Base-by-base conservation (phyloP, 2,329 filamentous ascomycete species). In the Aspergillus spinulosporus region DNA sequence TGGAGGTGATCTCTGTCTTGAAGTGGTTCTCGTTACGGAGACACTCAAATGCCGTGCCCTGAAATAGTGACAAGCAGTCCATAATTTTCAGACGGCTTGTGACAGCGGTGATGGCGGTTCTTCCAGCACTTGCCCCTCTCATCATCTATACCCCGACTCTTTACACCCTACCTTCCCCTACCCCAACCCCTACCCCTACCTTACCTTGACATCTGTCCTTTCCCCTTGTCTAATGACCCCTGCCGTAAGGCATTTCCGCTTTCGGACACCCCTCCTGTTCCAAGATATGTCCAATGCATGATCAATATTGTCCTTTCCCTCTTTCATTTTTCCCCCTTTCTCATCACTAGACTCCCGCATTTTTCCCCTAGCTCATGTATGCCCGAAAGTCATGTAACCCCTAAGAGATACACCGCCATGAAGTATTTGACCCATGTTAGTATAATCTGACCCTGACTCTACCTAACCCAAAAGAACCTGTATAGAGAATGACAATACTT, bases 371-470 rank as follows among this genome's bases (percentile, higher is more conserved):
- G 58, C 61, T 72, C 70, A 71, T 72, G 70, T 72, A 72, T 72
- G 68, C 70, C 66, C 69, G 62, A 66, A 72, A 74, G 64, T 75
- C 72, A 76, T 76, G 74, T 76, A 76, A 66, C 57, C 61, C 62
- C 49, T 59, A 63, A 69, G 67, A 72, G 66, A 72, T 68, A 65
- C 64, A 62, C 64, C 64, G 66, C 63, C 62, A 73, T 66, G 70
- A 71, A 70, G 58, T 59, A 56, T 61, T 62, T 58, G 51, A 59
- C 49, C 46, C 52, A 45, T 57, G 42, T 56, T 57, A 60, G 59
- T 63, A 63, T 62, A 62, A 59, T 60, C 34, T 47, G 50, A 47
- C 50, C 60, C 57, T 64, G 59, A 51, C 56, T 54, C 58, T 59
- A 59, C 57, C 50, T 51, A 45, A 58, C 44, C 56, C 62, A 59